Base-by-base conservation (phyloP, 257 asterid genomes). In the Nicotiana paniculata region DNA sequence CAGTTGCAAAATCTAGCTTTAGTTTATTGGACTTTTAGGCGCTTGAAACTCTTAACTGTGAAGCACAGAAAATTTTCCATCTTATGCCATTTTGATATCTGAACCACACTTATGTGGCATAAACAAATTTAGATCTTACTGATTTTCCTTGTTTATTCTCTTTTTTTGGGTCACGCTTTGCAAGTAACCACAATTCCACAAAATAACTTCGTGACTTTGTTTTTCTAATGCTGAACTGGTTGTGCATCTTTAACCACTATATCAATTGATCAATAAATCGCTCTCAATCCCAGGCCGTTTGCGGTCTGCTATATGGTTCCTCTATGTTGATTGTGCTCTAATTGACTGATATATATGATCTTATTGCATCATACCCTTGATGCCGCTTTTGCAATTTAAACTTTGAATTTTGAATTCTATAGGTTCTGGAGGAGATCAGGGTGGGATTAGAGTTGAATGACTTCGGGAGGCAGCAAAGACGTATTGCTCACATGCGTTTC, bases 401-500 rank as follows among this genome's bases (percentile, higher is more conserved):
- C 16, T 75, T 75, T 1, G 24, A 15, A 74, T 21, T 3, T 74
- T 28, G 63, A 51, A 21, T 74, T 75, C 79, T 89, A 85, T 67
- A 96, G 99, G 98, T 96, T 85, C 84, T 96, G 90, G 99, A 96
- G 89, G 97, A 93, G 90, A 96, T 93, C 87, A 92, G 95, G 86
- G 77, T 86, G 84, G 99, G 99, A 59, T 37, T 96, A 55, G 98
- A 96, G 92, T 83, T 92, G 91, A 96, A 96, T 90, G 98, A 96
- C 89, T 96, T 86, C 58, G 98, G 95, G 67, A 93, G 90, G 97
- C 97, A 96, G 90, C 99, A 96, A 85, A 90, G 87, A 59, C 97
- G 97, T 39, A 85, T 96, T 88, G 98, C 99, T 26, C 91, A 82
- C 89, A 94, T 91, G 97, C 98, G 98, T 72, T 93, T 96, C 89